Evolutionary conservation across 2,329 filamentous ascomycete genomes (phyloP), one percentile per base, ranked within the genome.

Genomic region (Clonostachys byssicola): DNA sequence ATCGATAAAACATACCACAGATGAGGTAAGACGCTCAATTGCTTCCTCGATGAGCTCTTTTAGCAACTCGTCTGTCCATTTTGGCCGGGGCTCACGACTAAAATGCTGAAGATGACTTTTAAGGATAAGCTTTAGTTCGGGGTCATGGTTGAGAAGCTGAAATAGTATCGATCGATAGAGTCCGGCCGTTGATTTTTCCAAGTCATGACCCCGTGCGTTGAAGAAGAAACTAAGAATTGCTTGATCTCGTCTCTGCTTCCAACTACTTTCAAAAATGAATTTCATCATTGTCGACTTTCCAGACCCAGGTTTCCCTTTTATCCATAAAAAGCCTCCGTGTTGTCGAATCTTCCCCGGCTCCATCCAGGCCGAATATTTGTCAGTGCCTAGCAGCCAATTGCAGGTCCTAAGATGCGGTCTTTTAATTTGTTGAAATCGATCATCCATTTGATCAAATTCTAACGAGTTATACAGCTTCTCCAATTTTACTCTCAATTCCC

Each of bases 261-360:
- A 10, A 10, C 23, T 30, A 30, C 8, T 10, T 8, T n/a, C 14
- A 45, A 1, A 56, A 53, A 30, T 10, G 41, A 67, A 73, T 43
- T 74, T 75, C 67, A 75, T 74, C 5, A 73, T 46, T 0, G 68
- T 74, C 0, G 69, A 78, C 46, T 78, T 78, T 0, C 71, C 69
- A 3, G 63, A 59, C 0, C 71, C 71, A 1, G 70, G 65, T 12
- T 75, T 73, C 0, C 73, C 74, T 40, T 65, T 65, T 30, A 77
- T 70, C 73, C 71, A 77, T 1, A 77, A 51, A 35, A 77, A 33
- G 16, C 49, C 43, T 14, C 23, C 34, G 13, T 47, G 64, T 5
- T 70, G 70, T 23, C 60, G 48, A 35, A 71, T 61, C 4, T 60
- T 34, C 0, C 47, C 36, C 42, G 44, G 40, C 4, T 43, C 12